Conservation (phyloP, 768 basidiomycete genomes). For the Termitomyces sp. region DNA sequence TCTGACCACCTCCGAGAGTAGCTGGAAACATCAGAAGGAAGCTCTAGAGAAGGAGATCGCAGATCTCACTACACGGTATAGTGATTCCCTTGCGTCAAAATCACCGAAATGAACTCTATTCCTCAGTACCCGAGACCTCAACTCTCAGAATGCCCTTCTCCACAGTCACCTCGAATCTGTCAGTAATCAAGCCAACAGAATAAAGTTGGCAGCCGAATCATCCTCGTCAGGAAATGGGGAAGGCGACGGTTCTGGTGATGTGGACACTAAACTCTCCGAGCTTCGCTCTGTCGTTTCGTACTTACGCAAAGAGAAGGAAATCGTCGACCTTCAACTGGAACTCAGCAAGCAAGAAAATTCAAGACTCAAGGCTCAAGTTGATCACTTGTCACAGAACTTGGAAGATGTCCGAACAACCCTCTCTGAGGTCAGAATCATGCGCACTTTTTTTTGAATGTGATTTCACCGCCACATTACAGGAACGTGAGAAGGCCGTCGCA, state of each 20-base stretch:
- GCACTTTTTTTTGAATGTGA: not conserved
- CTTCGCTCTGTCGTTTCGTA: constrained; percentile 76
- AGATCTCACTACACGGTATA: constrained; percentile 65
- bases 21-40: constrained; percentile 78
- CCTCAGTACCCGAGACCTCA: constrained; percentile 65
- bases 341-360: constrained; percentile 71
- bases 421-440: constrained; percentile 48
- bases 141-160: constrained; percentile 68
- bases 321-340: constrained; percentile 83
- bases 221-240: constrained; percentile 36
- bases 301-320: constrained; percentile 87
- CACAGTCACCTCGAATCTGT: constrained; percentile 85
- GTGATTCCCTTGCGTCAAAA: constrained; percentile 10
- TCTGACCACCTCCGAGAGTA: constrained; percentile 61
- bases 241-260: constrained; percentile 40
- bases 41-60: constrained; percentile 72
- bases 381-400: constrained; percentile 63
- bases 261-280: constrained; percentile 64
- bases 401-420: constrained; percentile 67
- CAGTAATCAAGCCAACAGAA: constrained; percentile 77
- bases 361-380: constrained; percentile 69
- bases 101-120: not conserved
- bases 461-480: constrained; percentile 34
- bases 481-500: constrained; percentile 74
- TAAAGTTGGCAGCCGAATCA: constrained; percentile 63